phyloP scores from a whole-genome alignment of 2,329 filamentous ascomycete species.

The Zymoseptoria crescenta region DNA sequence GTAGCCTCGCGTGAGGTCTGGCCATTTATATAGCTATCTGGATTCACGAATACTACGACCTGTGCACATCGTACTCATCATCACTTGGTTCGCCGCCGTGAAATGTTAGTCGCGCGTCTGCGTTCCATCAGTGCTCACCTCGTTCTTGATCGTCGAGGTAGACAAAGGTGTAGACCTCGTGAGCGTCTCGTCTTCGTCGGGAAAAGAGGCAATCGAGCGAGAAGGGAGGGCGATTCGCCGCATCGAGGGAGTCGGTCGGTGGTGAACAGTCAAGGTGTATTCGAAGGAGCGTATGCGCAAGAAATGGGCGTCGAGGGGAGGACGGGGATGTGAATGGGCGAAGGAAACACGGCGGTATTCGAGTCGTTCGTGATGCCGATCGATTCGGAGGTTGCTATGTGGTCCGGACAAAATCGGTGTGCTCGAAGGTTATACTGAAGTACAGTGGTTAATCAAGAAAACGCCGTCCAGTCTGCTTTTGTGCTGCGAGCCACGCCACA shows the following conservation, averaged over 20 bases:
- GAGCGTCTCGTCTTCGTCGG: background rate
- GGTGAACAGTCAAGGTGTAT: background rate
- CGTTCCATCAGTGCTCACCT: background rate
- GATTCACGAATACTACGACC: background rate
- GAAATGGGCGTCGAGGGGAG: constrained; percentile 5
- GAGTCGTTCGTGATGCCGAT: constrained; percentile 7
- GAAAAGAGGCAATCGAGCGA: background rate
- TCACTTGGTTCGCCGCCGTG: background rate
- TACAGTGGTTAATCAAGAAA: constrained; percentile 4
- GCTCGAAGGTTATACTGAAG: background rate
- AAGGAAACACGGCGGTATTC: constrained; percentile 9
- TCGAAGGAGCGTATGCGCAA: constrained; percentile 5
- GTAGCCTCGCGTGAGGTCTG: constrained; percentile 10
- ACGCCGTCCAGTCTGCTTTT: constrained; percentile 5
- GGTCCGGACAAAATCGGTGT: constrained; percentile 1
- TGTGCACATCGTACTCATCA: background rate
- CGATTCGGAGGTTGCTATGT: constrained; percentile 1
- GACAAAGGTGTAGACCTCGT: background rate
- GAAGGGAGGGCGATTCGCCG: background rate
- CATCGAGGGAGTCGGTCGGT: background rate
- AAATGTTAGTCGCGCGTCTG: background rate
- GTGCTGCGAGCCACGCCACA: background rate
- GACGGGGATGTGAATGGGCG: constrained; percentile 8
- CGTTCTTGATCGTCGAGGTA: background rate
- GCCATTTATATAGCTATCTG: constrained; percentile 1